Base-by-base conservation (phyloP, 1,139 yeast genomes). In the Magnusiomyces tetraspermus region DNA sequence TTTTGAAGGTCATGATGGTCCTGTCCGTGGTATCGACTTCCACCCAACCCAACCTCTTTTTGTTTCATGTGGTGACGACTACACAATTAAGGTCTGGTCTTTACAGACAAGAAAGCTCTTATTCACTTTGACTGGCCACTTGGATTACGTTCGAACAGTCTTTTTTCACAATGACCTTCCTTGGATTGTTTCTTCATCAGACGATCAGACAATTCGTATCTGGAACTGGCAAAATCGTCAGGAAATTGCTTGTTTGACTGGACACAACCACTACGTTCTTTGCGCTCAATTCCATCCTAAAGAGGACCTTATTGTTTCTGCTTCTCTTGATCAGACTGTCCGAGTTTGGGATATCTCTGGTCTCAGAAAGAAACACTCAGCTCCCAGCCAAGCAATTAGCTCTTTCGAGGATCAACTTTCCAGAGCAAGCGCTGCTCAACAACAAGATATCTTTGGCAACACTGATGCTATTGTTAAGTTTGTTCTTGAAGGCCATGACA, bases 211-310 rank as follows among this genome's bases (percentile, higher is more conserved):
- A 46, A 89, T 94, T 61, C 79, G 98, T 67, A 92, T 94, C 62
- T 94, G 99, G 99, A 94, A 94, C 72, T 94, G 98, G 98, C 98
- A 94, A 74, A 90, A 90, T 68, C 83, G 98, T 62, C 95, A 89
- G 69, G 97, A 92, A 67, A 85, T 94, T 64, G 97, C 98, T 24
- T 88, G 97, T 64, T 75, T 94, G 63, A 92, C 98, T 6, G 98
- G 99, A 57, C 99, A 94, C 71, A 90, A 89, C 71, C 98, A 94
- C 72, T 94, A 94, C 69, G 97, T 94, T 56, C 87, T 92, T 95
- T 85, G 95, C 61, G 97, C 98, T 1, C 95, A 87, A 71, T 94
- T 94, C 78, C 99, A 94, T 67, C 97, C 97, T 45, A 76, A 83
- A 49, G 97, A 94, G 62, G 98, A 94, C 68, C 77, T 94, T 64